Base-by-base conservation (phyloP, 78 protist genomes). In the Dictyostelium discoideum region DNA sequence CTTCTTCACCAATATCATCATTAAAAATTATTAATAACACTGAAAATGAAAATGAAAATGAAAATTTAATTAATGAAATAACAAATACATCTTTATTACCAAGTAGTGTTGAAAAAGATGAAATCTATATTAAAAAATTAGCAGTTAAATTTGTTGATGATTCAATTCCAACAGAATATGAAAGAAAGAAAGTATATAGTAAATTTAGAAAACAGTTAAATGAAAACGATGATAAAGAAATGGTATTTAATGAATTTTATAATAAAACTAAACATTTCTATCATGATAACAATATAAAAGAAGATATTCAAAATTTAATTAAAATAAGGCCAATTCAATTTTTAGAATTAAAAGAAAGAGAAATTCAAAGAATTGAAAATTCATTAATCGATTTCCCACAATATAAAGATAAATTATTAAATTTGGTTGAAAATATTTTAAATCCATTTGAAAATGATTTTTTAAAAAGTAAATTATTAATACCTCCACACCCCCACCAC, bases 291-390 rank as follows among this genome's bases (percentile, higher is more conserved):
- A 67, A 67, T 67, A 67, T 67, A n/a, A 67, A 67, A 24, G 37
- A 67, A n/a, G 76, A 67, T 67, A 67, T 67, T 8, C 26, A 67
- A 67, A 26, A 67, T 67, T 67, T 67, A 67, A 67, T 67, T 9
- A 67, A 67, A 67, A 67, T 67, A 24, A 67, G 32, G 32, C 76
- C 76, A 67, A 67, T 67, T 67, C 76, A 67, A 67, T 67, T 67
- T 26, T 26, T 67, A 24, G 76, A 67, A 67, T 67, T 67, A 67
- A 67, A 67, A 24, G 37, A 67, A 20, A 67, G 76, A 67, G 76
- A 67, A 67, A 67, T 67, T n/a, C 37, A 67, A 9, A 67, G 76
- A 67, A 67, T 67, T 67, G 3, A 9, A 67, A 67, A 67, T 67
- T 3, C 37, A 9, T 67, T 67, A 24, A 24, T 26, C 1, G 32